phyloP scores from a whole-genome alignment of 306 rosid genomes.

The Malus sieversii region DNA sequence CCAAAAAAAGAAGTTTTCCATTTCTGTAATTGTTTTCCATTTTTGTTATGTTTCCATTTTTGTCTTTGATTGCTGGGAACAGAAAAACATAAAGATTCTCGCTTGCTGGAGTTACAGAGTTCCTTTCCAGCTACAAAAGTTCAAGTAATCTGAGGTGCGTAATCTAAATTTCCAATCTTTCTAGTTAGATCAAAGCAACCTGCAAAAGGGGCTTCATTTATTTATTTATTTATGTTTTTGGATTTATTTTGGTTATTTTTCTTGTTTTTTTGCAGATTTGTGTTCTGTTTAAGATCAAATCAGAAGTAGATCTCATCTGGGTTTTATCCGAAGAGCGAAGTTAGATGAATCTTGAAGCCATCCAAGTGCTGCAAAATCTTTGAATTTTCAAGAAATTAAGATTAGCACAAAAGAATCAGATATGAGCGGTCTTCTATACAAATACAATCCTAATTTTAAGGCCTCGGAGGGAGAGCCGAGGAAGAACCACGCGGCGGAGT shows the following conservation, averaged over 20 bases:
- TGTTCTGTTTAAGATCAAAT: background rate
- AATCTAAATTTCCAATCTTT: background rate
- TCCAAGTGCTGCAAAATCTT: background rate
- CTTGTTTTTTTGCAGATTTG: conserved; percentile 7
- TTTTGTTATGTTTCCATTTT: background rate
- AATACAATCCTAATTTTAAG: conserved; percentile 25
- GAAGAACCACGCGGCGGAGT: conserved; percentile 42
- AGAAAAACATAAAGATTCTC: background rate
- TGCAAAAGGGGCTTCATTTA: background rate
- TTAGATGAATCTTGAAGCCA: background rate
- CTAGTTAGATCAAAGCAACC: background rate
- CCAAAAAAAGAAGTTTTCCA: background rate
- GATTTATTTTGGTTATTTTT: background rate
- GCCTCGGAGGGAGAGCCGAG: conserved; percentile 37
- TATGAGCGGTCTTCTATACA: conserved; percentile 56
- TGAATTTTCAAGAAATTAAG: background rate
- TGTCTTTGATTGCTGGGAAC: conserved; percentile 1
- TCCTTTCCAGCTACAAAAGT: background rate
- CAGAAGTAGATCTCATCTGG: conserved; percentile 3
- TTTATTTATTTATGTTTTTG: background rate
- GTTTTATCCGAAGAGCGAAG: background rate
- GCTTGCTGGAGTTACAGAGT: background rate
- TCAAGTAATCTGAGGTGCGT: background rate
- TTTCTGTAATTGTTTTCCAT: background rate
- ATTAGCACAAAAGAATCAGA: background rate